These are phyloP conservation scores for Penicillium sp. DNA, from an alignment of 2,329 filamentous ascomycete species.

Conservation along the genomic window DNA sequence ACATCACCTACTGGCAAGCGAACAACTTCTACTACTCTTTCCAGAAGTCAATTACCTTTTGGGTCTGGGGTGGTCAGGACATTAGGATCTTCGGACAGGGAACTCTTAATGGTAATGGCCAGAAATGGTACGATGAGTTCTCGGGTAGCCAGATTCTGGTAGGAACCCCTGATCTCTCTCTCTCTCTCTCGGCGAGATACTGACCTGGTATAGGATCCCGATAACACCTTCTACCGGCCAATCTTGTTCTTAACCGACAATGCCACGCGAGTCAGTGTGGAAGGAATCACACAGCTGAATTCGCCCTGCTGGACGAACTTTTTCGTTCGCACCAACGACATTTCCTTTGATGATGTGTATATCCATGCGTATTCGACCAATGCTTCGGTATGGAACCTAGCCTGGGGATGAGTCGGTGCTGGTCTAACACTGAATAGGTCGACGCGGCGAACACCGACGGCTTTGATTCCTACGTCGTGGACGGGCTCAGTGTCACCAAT, in stretches of 20 bases:
- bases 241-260: conserved; percentile 64
- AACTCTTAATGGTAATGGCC: conserved; percentile 58
- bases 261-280: conserved; percentile 57
- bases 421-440: conserved; percentile 18
- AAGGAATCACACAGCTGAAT: conserved; percentile 60
- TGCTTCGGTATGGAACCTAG: conserved; percentile 27
- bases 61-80: conserved; percentile 63
- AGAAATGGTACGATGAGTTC: conserved; percentile 52
- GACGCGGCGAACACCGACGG: conserved; percentile 63
- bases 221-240: conserved; percentile 59
- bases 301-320: conserved; percentile 67
- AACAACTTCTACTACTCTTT: conserved; percentile 54
- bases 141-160: conserved; percentile 42
- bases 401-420: no score
- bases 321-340: conserved; percentile 57
- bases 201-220: conserved; percentile 40
- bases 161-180: neutral
- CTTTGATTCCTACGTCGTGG: conserved; percentile 61
- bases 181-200: neutral
- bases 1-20: conserved; percentile 50
- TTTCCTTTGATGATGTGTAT: conserved; percentile 55
- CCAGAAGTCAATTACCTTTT: conserved; percentile 61
- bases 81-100: conserved; percentile 62
- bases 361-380: conserved; percentile 57
- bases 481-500: conserved; percentile 53